Base-by-base conservation (phyloP, 164 flowering plant species). In the Pachysandra terminalis region DNA sequence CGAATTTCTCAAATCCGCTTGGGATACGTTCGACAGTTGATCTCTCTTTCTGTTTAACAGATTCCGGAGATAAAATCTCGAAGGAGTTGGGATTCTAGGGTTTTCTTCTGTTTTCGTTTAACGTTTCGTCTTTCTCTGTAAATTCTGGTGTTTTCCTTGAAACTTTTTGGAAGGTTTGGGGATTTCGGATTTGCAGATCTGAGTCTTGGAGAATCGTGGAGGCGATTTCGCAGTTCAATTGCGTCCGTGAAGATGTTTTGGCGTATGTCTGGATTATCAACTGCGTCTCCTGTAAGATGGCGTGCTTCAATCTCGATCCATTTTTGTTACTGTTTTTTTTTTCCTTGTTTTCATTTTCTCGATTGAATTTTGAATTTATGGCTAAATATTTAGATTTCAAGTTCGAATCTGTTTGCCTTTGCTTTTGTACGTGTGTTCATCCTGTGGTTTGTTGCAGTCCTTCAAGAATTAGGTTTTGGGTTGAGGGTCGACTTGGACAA, bases 251-350 rank as follows among this genome's bases (percentile, higher is more conserved):
- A 68, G 65, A 91, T 91, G 96, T 88, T 91, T 79, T 91, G 97
- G 98, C 93, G 93, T 58, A 90, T 92, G 95, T 78, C 96, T 0
- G 98, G 95, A 56, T 81, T 92, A 83, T 88, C 98, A 78, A 80
- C 96, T 66, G 87, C 95, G 63, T 92, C 98, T 71, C 98, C 95
- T 63, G 98, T 92, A 32, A 79, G 87, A 74, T 57, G n/a, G n/a
- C n/a, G 74, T 76, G 69, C 24, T 56, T 52, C 16, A 52, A 45
- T 64, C 48, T 56, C 5, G 0, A 4, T 13, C 59, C 16, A 28
- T 25, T 45, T 56, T 69, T 25, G 13, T 8, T 12, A 13, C 23
- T 0, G 19, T 37, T 35, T 14, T 14, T 22, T 17, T 32, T 35
- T 28, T 19, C 9, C 32, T 17, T 32, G 48, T 15, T 37, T n/a